These are phyloP conservation scores for Scheffersomyces cryptocercus DNA, from an alignment of 1,139 yeast species.

Conservation along the genomic window DNA sequence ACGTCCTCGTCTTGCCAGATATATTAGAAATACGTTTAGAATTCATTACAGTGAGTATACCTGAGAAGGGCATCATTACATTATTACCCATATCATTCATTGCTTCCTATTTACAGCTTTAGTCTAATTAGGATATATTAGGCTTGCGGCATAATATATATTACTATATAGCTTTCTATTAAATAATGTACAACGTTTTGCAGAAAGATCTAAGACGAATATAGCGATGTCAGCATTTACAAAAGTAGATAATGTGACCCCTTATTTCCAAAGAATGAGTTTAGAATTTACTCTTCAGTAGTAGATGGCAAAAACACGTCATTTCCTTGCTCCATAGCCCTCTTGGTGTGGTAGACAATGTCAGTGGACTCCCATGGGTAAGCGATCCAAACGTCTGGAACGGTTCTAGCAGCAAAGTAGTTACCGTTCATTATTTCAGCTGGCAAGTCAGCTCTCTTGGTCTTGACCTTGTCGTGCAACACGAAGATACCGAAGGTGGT, in stretches of 20 bases:
- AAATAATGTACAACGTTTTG: slow-evolving; percentile 2
- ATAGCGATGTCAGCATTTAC: not conserved
- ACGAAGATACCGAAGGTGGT: slow-evolving; percentile 90
- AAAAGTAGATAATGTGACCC: too few species aligned
- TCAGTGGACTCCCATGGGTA: slow-evolving; percentile 97
- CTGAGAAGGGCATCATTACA: too few species aligned
- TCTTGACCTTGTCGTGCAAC: slow-evolving; percentile 87
- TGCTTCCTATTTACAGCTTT: not conserved
- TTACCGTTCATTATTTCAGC: slow-evolving; percentile 66
- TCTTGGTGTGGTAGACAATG: slow-evolving; percentile 82
- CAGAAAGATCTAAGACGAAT: not conserved
- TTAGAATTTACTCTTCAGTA: slow-evolving; percentile 14
- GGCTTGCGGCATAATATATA: not conserved
- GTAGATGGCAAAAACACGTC: slow-evolving; percentile 49
- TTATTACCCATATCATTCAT: not conserved
- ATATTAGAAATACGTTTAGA: not conserved
- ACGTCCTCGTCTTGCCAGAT: not conserved
- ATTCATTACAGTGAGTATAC: not conserved
- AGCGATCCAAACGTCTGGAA: slow-evolving; percentile 94
- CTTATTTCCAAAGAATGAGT: not conserved
- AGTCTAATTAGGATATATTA: not conserved
- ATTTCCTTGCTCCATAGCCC: slow-evolving; percentile 74
- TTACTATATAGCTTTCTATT: not conserved
- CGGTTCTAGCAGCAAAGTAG: slow-evolving; percentile 88
- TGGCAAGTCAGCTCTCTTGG: slow-evolving; percentile 79